Evolutionary conservation across 805 yeast genomes (phyloP).

Genomic region (Saccharomycopsis sp.): DNA sequence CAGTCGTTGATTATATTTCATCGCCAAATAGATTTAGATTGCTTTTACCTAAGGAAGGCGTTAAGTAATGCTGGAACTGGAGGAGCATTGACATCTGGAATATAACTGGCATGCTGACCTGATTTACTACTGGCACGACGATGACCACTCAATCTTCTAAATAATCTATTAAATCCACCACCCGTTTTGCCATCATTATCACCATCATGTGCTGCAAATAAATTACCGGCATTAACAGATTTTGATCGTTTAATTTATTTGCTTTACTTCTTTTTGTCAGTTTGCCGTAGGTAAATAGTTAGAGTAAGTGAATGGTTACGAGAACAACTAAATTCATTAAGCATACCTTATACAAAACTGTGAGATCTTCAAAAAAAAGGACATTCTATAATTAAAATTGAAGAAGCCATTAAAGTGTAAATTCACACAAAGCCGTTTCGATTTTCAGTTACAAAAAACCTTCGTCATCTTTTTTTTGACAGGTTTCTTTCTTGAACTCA

Average conservation of each 20-base stretch:
- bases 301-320: no score
- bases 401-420: no score
- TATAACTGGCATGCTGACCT: conserved; percentile 16
- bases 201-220: neutral
- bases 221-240: conserved; percentile 8
- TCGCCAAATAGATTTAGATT: conserved; percentile 64
- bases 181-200: conserved; percentile 5
- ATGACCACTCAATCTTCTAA: conserved; percentile 30
- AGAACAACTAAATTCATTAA: no score
- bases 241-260: conserved; percentile 18
- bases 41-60: conserved; percentile 62
- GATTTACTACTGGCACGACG: conserved; percentile 16
- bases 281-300: no score
- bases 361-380: no score
- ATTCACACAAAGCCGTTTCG: no score
- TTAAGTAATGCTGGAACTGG: conserved; percentile 24
- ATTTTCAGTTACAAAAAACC: no score
- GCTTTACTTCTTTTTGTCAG: no score
- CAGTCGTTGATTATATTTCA: conserved; percentile 64
- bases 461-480: no score
- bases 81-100: conserved; percentile 22
- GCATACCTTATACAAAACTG: no score
- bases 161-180: conserved; percentile 24
- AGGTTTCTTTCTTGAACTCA: no score
- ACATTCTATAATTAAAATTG: no score